A percentile compares a stretch with the other conserved stretches of the same genome.
phyloP scores from a whole-genome alignment of 768 basidiomycete species.

The Rubroboletus satanas region DNA sequence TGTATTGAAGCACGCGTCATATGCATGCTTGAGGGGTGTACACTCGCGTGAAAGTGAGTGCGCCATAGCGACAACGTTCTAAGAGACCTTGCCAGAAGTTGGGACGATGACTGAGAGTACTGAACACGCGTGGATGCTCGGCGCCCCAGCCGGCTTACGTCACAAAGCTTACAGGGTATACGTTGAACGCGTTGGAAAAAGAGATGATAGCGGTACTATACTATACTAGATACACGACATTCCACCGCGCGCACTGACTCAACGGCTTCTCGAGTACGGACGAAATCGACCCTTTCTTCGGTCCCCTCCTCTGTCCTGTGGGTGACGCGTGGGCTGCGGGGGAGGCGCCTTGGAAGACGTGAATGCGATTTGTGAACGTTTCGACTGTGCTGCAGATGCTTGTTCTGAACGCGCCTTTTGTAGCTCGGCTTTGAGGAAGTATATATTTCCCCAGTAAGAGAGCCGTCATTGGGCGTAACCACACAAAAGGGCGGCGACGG shows the following conservation, averaged over 20 bases:
- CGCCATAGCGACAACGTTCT: constrained; percentile 47
- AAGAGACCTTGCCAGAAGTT: neutral
- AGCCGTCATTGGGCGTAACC: neutral
- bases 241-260: neutral
- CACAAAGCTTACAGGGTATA: constrained; percentile 6
- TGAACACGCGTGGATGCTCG: too few species aligned
- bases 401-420: constrained; percentile 67
- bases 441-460: constrained; percentile 2
- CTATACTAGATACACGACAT: constrained; percentile 15
- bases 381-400: constrained; percentile 48
- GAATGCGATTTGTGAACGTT: constrained; percentile 64
- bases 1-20: constrained; percentile 93
- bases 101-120: neutral
- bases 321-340: constrained; percentile 5
- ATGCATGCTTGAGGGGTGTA: constrained; percentile 83
- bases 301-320: constrained; percentile 17
- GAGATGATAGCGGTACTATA: constrained; percentile 3
- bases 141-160: constrained; percentile 15
- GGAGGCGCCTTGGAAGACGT: constrained; percentile 31
- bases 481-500: constrained; percentile 10
- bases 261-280: constrained; percentile 27
- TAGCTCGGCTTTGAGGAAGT: constrained; percentile 46
- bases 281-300: constrained; percentile 26
- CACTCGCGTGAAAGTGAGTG: constrained; percentile 80
- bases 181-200: neutral